Evolutionary conservation across 2,329 filamentous ascomycete species (phyloP).

Genomic region (Fusarium sp.): DNA sequence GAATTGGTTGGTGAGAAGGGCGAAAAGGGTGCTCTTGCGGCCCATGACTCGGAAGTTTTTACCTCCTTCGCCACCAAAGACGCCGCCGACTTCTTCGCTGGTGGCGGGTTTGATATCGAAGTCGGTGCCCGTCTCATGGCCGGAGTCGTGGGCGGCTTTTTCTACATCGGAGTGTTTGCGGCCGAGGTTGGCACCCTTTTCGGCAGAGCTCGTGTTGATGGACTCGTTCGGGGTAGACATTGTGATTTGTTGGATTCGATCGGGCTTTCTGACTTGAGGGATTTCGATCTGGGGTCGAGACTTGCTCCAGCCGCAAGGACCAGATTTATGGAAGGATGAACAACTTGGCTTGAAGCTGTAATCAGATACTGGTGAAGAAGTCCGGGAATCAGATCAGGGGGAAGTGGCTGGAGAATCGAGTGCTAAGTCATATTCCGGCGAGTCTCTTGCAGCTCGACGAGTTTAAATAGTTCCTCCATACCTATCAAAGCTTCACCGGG

Average conservation of each 20-base stretch:
- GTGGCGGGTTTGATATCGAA: conserved; percentile 8
- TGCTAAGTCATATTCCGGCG: not conserved
- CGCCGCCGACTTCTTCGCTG: conserved; percentile 14
- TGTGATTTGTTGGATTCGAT: not conserved
- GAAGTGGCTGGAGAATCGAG: not conserved
- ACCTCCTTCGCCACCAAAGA: conserved; percentile 30
- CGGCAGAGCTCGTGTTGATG: not conserved
- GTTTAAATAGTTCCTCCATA: conserved; percentile 10
- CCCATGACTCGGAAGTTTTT: conserved; percentile 36
- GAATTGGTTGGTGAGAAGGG: conserved; percentile 40
- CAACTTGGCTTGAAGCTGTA: not conserved
- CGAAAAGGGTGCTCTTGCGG: conserved; percentile 33
- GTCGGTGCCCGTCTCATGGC: conserved; percentile 9
- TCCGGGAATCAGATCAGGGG: not conserved
- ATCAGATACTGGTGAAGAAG: not conserved
- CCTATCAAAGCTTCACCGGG: not conserved
- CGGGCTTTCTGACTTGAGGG: not conserved
- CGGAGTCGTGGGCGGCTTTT: not conserved
- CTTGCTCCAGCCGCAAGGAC: conserved; percentile 2
- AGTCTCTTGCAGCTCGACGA: not conserved
- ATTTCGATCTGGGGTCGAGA: not conserved
- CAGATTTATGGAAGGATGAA: not conserved
- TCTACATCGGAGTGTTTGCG: not conserved
- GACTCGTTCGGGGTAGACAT: not conserved
- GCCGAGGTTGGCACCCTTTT: not conserved